Percentiles rank a stretch among this genome's conserved stretches.
phyloP scores from a whole-genome alignment of 768 basidiomycete species.

The Sarcodon sp. region DNA sequence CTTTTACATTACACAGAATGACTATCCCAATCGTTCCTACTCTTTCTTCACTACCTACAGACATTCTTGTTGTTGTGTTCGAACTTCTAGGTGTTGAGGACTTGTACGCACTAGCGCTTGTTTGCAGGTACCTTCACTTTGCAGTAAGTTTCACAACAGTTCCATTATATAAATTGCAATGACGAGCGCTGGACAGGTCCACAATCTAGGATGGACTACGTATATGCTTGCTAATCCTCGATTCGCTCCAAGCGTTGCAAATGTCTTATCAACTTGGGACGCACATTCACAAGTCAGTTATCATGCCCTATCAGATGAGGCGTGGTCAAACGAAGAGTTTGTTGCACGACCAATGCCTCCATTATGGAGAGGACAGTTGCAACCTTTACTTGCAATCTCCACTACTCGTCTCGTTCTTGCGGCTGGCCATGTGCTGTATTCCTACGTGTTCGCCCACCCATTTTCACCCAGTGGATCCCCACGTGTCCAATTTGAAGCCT shows the following conservation, averaged over 20 bases:
- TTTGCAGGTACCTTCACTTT: slow-evolving; percentile 19
- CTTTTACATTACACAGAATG: too few relatives aligned
- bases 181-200: slow-evolving; percentile 29
- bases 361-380: slow-evolving; percentile 43
- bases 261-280: slow-evolving; percentile 30
- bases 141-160: slow-evolving; percentile 26
- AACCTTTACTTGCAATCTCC: slow-evolving; percentile 44
- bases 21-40: background rate
- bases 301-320: slow-evolving; percentile 34
- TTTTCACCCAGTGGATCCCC: slow-evolving; percentile 5
- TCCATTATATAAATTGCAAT: slow-evolving; percentile 1
- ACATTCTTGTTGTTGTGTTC: slow-evolving; percentile 43
- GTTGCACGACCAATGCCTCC: slow-evolving; percentile 52
- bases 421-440: slow-evolving; percentile 43
- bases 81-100: slow-evolving; percentile 29
- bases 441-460: slow-evolving; percentile 32
- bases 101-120: slow-evolving; percentile 24
- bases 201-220: slow-evolving; percentile 44
- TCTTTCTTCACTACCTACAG: slow-evolving; percentile 27
- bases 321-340: slow-evolving; percentile 39
- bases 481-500: slow-evolving; percentile 12
- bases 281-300: slow-evolving; percentile 31
- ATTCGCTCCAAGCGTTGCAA: slow-evolving; percentile 37
- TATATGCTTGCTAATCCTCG: slow-evolving; percentile 39
- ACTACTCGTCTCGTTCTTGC: slow-evolving; percentile 44